phyloP scores from a whole-genome alignment of 2,329 filamentous ascomycete species.

The Colletotrichum sojae region DNA sequence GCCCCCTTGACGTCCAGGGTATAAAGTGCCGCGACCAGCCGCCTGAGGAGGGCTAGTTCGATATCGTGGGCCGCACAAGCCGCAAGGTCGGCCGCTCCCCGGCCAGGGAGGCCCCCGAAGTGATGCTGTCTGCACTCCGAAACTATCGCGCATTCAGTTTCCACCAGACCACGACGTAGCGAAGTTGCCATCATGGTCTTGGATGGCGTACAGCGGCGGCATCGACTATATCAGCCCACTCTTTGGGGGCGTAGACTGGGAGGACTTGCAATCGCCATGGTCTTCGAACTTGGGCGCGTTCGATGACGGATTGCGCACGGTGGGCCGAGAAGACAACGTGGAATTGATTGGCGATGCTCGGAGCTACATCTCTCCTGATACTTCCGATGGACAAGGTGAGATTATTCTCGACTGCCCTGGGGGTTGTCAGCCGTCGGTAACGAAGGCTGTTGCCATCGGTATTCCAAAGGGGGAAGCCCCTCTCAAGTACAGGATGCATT shows the following conservation, averaged over 20 bases:
- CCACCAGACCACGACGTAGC: neutral
- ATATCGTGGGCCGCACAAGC: too few species aligned
- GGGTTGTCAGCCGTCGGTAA: neutral
- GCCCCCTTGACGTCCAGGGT: too few species aligned
- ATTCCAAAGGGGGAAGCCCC: neutral
- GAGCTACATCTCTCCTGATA: neutral
- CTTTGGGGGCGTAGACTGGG: slow-evolving; percentile 38
- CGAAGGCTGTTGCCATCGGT: neutral
- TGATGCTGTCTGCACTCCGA: too few species aligned
- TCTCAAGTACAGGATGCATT: neutral
- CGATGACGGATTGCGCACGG: neutral
- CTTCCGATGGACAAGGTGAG: neutral
- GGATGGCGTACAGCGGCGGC: slow-evolving; percentile 51
- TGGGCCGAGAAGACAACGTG: neutral
- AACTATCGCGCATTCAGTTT: neutral
- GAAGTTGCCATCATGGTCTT: slow-evolving; percentile 51
- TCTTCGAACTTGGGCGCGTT: neutral
- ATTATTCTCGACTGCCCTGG: neutral
- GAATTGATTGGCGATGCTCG: neutral
- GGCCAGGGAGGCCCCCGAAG: too few species aligned
- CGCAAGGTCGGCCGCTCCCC: too few species aligned
- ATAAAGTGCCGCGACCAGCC: too few species aligned
- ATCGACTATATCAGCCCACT: slow-evolving; percentile 47
- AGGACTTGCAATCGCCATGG: neutral
- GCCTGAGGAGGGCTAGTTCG: too few species aligned